Base-by-base conservation (phyloP, 2,329 filamentous ascomycete species). In the Trichoderma sp. region DNA sequence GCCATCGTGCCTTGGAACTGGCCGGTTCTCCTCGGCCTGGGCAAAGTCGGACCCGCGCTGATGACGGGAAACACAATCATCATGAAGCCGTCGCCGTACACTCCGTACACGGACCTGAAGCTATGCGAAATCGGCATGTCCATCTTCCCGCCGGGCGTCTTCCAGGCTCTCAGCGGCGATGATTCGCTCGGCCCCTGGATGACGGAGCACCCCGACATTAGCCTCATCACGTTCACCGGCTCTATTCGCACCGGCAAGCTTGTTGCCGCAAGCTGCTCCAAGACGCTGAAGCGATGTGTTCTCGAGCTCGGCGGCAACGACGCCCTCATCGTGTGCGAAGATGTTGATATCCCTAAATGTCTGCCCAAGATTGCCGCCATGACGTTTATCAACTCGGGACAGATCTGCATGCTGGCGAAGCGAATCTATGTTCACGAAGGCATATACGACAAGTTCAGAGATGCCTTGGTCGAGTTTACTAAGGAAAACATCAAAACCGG, bases 181-280 rank as follows among this genome's bases (percentile, higher is more conserved):
- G 87, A 90, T 70, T 78, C 82, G 67, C 83, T 90, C 12, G 88
- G 87, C 7, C 86, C 84, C 1, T 82, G 80, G 81, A 77, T 90
- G 68, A 88, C 86, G 0, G 74, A 73, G 15, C 87, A 90, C 73
- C 85, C 86, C 0, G 85, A 80, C 48, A 82, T 90, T 65, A 81
- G 83, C 68, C 89, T 88, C 80, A 84, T 90, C 76, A 82, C 80
- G 1, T 95, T 95, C 72, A 94, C 92, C 0, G 92, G 92, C 32
- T 91, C 88, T 9, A 90, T 89, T 2, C 83, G 82, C 2, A 92
- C 91, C 0, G 92, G 90, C 1, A 86, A 87, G 67, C 82, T 88
- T 64, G 92, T 94, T 64, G 91, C 92, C 85, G 90, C 90, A 73
- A 84, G 87, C 74, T 90, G 91, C 0, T 84, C 89, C 5, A 80